Base-by-base conservation (phyloP, 106 monocot species). In the Apostasia shenzhenica region DNA sequence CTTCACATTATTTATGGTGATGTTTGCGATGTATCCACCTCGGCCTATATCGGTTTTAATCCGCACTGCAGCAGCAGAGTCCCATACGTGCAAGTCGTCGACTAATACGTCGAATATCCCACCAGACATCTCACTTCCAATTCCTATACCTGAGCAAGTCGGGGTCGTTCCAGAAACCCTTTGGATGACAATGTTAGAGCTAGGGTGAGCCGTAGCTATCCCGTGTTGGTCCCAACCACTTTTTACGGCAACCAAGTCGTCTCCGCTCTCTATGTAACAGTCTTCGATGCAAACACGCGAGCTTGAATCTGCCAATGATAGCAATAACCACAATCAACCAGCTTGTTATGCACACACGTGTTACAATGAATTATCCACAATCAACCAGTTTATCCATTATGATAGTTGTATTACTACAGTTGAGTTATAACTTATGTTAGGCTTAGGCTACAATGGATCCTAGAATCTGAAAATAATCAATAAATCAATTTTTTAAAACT, bases 211-310 rank as follows among this genome's bases (percentile, higher is more conserved):
- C 13, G 68, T 61, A 10, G 73, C 52, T 13, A 78, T 82, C 2
- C 94, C 94, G n/a, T 86, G 88, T 8, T 91, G 91, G 77, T 95
- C 95, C 95, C 95, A 95, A 4, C 91, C 95, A 39, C 95, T 95
- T 82, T 95, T 95, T 40, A 95, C 54, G 8, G 91, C 95, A 12
- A 95, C 88, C 14, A 95, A 70, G 44, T 95, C 95, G 62, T 95
- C 91, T 42, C 95, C 95, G 53, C 91, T 95, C 69, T 95, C 91
- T 3, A 95, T 84, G 71, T 91, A 91, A 40, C 95, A 95, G 80
- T 95, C 95, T 71, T 95, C 88, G 45, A 91, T 86, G 63, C 95
- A 95, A 3, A 95, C 80, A 38, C 81, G 41, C 8, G 80, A 48
- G 81, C 95, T 88, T 12, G 94, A 94, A 55, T 94, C 91, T 91